A percentile compares a stretch with the other conserved stretches of the same genome.
These are phyloP conservation scores for Solanum lignicaule DNA, from an alignment of 257 asterid genomes.

Conservation along the genomic window DNA sequence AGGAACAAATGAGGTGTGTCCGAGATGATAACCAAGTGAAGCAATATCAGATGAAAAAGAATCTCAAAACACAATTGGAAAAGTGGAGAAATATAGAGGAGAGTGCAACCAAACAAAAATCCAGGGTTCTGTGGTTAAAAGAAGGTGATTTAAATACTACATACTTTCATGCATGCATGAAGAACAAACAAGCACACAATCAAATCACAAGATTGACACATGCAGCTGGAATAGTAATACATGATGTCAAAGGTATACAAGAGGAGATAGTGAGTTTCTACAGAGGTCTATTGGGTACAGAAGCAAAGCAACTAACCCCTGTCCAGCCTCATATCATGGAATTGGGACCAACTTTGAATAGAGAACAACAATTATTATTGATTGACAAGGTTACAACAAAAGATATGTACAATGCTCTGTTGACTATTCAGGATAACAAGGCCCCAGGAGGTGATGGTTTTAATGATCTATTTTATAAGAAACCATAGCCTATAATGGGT, in stretches of 20 bases:
- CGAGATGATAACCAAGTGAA: background rate
- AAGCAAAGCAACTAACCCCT: rapidly evolving
- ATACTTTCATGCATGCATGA: background rate
- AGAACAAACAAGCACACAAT: background rate
- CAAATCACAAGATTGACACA: background rate
- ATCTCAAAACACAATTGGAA: background rate
- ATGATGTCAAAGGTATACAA: background rate
- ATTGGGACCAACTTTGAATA: background rate
- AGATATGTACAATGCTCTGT: background rate
- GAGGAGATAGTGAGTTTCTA: background rate
- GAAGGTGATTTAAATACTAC: background rate
- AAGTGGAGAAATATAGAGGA: background rate
- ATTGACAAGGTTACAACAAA: background rate
- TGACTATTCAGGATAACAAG: background rate
- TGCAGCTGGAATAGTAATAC: background rate
- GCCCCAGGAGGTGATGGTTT: background rate
- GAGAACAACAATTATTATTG: background rate
- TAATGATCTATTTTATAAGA: background rate
- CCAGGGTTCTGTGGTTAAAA: background rate
- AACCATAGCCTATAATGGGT: background rate
- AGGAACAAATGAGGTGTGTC: background rate
- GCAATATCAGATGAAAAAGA: background rate
- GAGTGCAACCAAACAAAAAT: background rate
- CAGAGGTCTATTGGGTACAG: background rate
- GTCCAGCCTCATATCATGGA: background rate